These are phyloP conservation scores for Tephrocybe sp. DNA, from an alignment of 768 basidiomycete species.

Conservation along the genomic window DNA sequence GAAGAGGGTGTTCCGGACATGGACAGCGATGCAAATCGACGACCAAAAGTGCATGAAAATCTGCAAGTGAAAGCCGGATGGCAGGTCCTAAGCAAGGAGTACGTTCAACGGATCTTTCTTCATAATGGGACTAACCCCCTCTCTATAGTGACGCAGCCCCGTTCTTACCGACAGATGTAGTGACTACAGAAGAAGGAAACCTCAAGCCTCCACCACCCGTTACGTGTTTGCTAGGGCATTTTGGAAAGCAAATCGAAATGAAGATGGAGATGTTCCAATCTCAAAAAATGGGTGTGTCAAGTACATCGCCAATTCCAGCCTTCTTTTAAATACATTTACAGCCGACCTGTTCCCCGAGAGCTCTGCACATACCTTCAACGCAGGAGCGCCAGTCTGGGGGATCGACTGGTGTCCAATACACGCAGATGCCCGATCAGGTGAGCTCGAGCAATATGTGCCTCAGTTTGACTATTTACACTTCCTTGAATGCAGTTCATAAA, in stretches of 20 bases:
- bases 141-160: slow-evolving; percentile 48
- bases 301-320: slow-evolving; percentile 1
- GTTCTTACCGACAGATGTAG: slow-evolving; percentile 59
- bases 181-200: slow-evolving; percentile 50
- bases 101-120: slow-evolving; percentile 25
- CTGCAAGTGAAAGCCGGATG: slow-evolving; percentile 45
- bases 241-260: slow-evolving; percentile 48
- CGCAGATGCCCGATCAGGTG: slow-evolving; percentile 54
- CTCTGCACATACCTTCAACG: slow-evolving; percentile 73
- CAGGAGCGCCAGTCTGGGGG: slow-evolving; percentile 89
- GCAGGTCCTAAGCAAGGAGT: slow-evolving; percentile 49
- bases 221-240: slow-evolving; percentile 67
- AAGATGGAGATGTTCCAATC: slow-evolving; percentile 57
- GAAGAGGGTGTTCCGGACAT: slow-evolving; percentile 28
- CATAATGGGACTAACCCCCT: slow-evolving; percentile 2
- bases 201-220: slow-evolving; percentile 54
- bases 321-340: slow-evolving; percentile 24
- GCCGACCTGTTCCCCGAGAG: slow-evolving; percentile 61
- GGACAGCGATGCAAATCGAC: slow-evolving; percentile 47
- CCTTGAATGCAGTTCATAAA: slow-evolving; percentile 47
- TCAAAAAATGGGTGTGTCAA: slow-evolving; percentile 53
- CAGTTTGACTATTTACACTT: slow-evolving; percentile 1
- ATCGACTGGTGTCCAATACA: slow-evolving; percentile 93
- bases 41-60: slow-evolving; percentile 58
- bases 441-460: slow-evolving; percentile 15